Evolutionary conservation across 1,139 yeast species (phyloP), one percentile per base, ranked within the genome.

Genomic region (Lodderomyces margitis): DNA sequence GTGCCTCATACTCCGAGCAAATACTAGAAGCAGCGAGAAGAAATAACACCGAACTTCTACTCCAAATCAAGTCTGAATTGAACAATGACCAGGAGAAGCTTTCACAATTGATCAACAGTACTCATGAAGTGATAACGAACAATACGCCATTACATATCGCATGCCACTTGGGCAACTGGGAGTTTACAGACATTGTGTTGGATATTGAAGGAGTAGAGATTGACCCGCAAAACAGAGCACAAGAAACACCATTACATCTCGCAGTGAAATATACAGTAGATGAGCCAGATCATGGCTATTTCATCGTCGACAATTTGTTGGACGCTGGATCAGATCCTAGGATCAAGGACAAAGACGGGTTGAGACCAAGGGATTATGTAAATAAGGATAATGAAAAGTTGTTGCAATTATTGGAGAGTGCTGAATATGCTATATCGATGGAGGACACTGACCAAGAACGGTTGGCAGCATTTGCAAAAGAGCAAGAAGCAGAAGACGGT

Each of bases 311-410:
- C 55, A 86, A 85, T 59, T 72, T 92, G 48, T 70, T 92, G 46
- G 97, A 91, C 55, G 96, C 95, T 27, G 98, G 98, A 2, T 83
- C 95, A 1, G 95, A 91, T 62, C 89, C 95, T n/a, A 52, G 74
- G 42, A 61, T 69, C 31, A 53, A 55, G 21, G 74, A 72, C 49
- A 57, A 51, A 25, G 59, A 57, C 46, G 53, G 84, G 21, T 76
- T 83, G 55, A 83, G 77, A 54, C 96, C 98, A 10, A 70, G 84
- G 35, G 88, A 87, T 53, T 70, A 89, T 48, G 83, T 81, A 10
- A 68, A 62, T 23, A 68, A 71, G 11, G 76, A 79, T 39, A 74
- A 77, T 34, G 73, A 69, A 16, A 64, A 68, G 51, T 70, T 91
- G 52, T 68, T 69, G 38, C 81, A 81, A 49, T 66, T 81, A 36